phyloP scores from a whole-genome alignment of 2,329 filamentous ascomycete genomes.

The Calonectria montana region DNA sequence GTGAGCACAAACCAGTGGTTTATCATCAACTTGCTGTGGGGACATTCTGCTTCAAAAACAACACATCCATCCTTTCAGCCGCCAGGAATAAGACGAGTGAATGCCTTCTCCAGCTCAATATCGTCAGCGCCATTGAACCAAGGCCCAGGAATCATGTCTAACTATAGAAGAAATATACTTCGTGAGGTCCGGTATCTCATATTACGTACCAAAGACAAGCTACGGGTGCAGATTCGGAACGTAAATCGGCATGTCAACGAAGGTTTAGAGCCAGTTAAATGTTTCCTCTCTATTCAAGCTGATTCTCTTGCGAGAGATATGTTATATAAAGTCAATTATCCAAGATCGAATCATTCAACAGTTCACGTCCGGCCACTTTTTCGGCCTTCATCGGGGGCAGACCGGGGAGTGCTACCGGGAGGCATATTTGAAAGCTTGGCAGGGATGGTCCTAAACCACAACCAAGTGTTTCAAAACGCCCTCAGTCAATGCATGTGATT shows the following conservation, averaged over 20 bases:
- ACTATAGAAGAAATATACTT: not conserved
- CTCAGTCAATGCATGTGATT: not conserved
- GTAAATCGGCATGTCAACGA: too few species aligned
- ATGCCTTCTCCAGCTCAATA: not conserved
- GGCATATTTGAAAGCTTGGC: not conserved
- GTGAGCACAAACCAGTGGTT: too few species aligned
- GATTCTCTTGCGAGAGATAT: not conserved
- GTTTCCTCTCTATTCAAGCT: not conserved
- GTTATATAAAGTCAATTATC: not conserved
- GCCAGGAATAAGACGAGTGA: not conserved
- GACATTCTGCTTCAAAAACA: not conserved
- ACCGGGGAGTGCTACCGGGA: not conserved
- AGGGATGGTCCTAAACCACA: not conserved
- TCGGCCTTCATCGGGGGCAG: not conserved
- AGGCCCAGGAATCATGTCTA: not conserved
- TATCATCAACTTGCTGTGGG: not conserved
- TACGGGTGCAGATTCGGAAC: too few species aligned
- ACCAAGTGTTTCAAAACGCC: not conserved
- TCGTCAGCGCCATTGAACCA: not conserved
- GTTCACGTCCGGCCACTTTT: not conserved
- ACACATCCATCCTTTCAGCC: too few species aligned
- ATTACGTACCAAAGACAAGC: too few species aligned
- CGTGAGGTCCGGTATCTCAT: not conserved
- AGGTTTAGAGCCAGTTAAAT: not conserved
- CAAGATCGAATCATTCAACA: not conserved